Percentiles rank a stretch among this genome's conserved stretches.
phyloP scores from a whole-genome alignment of 768 basidiomycete genomes.

The Thelephora ganbajun region DNA sequence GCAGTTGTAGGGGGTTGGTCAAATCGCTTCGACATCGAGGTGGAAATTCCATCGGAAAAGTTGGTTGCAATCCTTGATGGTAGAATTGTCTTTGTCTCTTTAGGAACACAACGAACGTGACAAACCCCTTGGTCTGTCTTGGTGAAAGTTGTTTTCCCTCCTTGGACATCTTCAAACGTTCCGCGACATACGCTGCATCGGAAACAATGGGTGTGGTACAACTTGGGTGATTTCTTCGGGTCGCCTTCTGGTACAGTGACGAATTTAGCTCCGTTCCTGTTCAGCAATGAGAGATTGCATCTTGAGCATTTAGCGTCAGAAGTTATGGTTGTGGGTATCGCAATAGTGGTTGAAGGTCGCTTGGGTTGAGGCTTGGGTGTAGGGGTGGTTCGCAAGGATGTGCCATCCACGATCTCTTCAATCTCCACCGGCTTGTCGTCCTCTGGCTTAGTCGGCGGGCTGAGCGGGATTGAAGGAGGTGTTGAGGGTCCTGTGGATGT shows the following conservation, averaged over 20 bases:
- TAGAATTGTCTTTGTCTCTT: conserved; percentile 27
- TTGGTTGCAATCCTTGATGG: conserved; percentile 1
- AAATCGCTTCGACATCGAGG: conserved; percentile 23
- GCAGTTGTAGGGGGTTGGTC: conserved; percentile 26
- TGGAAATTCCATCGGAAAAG: conserved; percentile 11
- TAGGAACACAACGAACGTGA: conserved; percentile 46
- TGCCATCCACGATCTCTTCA: not conserved
- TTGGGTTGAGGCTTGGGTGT: conserved; percentile 17
- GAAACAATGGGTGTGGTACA: conserved; percentile 69
- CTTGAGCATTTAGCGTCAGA: conserved; percentile 40
- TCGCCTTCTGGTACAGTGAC: conserved; percentile 51
- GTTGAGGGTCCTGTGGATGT: conserved; percentile 38
- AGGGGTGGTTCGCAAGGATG: not conserved
- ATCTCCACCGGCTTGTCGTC: not conserved
- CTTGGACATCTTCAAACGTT: conserved; percentile 43
- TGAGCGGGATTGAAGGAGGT: conserved; percentile 21
- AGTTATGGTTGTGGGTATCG: conserved; percentile 20
- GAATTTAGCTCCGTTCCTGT: conserved; percentile 45
- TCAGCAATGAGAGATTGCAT: conserved; percentile 47
- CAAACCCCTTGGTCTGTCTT: conserved; percentile 49
- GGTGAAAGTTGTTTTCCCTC: conserved; percentile 61
- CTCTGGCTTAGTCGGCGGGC: conserved; percentile 16
- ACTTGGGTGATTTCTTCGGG: conserved; percentile 31
- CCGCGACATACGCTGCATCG: conserved; percentile 53
- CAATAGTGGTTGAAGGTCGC: conserved; percentile 7